Base-by-base conservation (phyloP, 306 rosid genomes). In the Corylus americana region DNA sequence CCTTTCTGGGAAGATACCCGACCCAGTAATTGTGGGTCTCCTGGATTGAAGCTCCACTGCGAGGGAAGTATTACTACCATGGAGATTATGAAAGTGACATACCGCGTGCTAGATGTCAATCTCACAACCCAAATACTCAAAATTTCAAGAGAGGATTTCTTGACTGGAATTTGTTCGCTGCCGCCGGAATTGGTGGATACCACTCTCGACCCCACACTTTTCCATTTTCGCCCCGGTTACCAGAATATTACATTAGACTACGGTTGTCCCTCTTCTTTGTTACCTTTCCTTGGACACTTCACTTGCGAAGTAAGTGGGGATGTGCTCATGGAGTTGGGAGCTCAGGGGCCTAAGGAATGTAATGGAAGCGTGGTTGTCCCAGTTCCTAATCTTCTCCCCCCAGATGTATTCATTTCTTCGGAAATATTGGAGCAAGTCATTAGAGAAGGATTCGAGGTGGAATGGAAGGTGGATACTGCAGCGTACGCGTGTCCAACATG, bases 1-100 rank as follows among this genome's bases (percentile, higher is more conserved):
- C 92, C 89, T 27, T 85, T 88, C 67, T 86, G 87, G 93, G 90
- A 91, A 73, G 31, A 1, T 0, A 14, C 6, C 2, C 84, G 88
- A 20, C 82, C 86, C 6, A 67, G 6, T 0, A 44, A 1, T 42
- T 92, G 97, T 75, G 95, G 93, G 62, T 9, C 84, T 76, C 89
- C 82, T 49, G 69, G 44, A 11, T 64, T 89, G 37, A 18, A 61
- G 8, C 83, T 89, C 49, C 9, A 1, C 3, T 92, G 97, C 53
- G 8, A 27, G 16, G 1, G 8, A 4, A 51, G 12, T 39, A 61
- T 4, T 12, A 12, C 82, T 47, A 62, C 71, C 77, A 78, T 91
- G 22, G 66, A 76, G 20, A 89, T 91, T 63, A 55, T 31, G n/a
- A 74, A 25, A 8, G 79, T 83, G 70, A 50, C 0, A 3, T 92